Base-by-base conservation (phyloP, 2,329 filamentous ascomycete species). In the Xylaria sp. region DNA sequence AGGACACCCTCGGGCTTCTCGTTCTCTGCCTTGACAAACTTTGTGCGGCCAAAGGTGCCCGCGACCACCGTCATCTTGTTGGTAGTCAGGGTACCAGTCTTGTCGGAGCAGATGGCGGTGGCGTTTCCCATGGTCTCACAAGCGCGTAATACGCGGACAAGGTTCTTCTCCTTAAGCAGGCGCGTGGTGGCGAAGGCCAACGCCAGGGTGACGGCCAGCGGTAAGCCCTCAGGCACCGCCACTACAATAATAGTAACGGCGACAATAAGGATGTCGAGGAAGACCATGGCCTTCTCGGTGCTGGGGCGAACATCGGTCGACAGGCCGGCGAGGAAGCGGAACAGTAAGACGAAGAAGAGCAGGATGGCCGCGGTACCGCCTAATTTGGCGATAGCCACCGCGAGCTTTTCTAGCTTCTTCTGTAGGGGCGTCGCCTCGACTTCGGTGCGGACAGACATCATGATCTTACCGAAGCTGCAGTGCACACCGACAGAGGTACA, bases 51-150 rank as follows among this genome's bases (percentile, higher is more conserved):
- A 39, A 90, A 72, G 4, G 86, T 86, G 6, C 87, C 88, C 21
- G 88, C 86, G 24, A 92, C 88, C 1, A 91, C 88, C 0, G 86
- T 88, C 87, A 90, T 90, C 69, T 86, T 85, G 66, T 90, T 90
- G 54, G 89, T 86, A 0, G 88, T 91, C 17, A 91, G 73, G 4
- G 88, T 91, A 45, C 88, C 88, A 1, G 88, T 91, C 72, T 91
- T 91, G 70, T 91, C 90, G 3, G 89, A 92, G 71, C 90, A 93
- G 34, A 93, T 87, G 0, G 89, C 88, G 1, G 84, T 87, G 22
- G 84, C 84, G 62, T 89, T 89, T 4, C 86, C 86, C 85, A 89
- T 88, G 2, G 85, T 87, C 69, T 89, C 86, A 66, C 85, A 88
- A 54, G 86, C 86, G 53, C 84, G 80, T 22, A 89, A 75, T 29